Base-by-base conservation (phyloP, 192 early-diverging fungal species). In the Paraglomus brasilianum region DNA sequence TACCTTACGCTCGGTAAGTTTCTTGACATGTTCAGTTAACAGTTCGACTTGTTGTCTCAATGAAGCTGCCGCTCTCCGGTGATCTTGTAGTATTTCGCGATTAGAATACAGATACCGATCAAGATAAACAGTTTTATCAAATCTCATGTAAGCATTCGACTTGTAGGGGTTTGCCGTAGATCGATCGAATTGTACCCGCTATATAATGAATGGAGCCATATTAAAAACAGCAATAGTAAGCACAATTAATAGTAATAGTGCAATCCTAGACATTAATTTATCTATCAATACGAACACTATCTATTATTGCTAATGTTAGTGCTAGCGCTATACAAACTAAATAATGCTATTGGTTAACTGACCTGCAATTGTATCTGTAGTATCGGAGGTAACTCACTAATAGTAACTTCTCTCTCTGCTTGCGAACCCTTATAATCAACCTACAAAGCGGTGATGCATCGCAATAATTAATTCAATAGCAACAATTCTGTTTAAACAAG, bases 131-230 rank as follows among this genome's bases (percentile, higher is more conserved):
- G 75, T 74, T 42, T 82, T 80, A 6, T 87, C 85, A 44, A 92
- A 79, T 9, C 81, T 49, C 40, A 92, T 53, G n/a, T 77, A 86
- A 44, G 88, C 85, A 76, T 89, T 85, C 10, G 86, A 83, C 69
- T 92, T 92, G 77, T 86, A 89, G 2, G 86, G 75, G 15, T 76
- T 75, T 51, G 85, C 69, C 3, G 80, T 82, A 0, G 71, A 41
- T 40, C 82, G 73, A 69, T 90, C 83, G 64, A 85, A 92, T 76
- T 89, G 88, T 10, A 88, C 86, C 2, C 89, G 76, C 80, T 87
- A 65, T 51, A 21, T 11, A 11, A 8, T 6, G 7, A 6, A 8
- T 8, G 24, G 24, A 6, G 17, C 17, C 8, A 55, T 21, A 8
- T 8, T 3, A 17, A 39, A 49, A 22, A 58, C 22, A 30, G 24